Base-by-base conservation (phyloP, 345 rosid species). In the Moricandia moricandioides region DNA sequence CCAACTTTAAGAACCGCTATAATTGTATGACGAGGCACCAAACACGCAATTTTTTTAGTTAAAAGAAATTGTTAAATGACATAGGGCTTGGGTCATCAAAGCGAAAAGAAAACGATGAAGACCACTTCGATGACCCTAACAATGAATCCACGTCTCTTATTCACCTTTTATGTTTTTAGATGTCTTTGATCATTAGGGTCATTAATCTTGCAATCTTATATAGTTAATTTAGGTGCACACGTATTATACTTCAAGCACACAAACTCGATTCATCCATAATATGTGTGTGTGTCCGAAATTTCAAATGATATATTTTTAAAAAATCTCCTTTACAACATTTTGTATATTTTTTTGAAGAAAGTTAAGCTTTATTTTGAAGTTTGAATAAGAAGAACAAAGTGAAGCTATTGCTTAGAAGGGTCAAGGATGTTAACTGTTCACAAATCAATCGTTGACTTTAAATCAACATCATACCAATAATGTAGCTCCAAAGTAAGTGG, bases 381-480 rank as follows among this genome's bases (percentile, higher is more conserved):
- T 21, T 21, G 24, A 21, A 21, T 21, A 21, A 21, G 24, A 21
- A 21, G 24, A 21, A 21, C 24, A 21, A n/a, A 21, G 24, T 66
- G 43, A 67, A 8, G 24, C 26, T 10, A 51, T 69, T 52, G 8
- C 57, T 62, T 37, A 34, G 37, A 34, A n/a, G n/a, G n/a, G n/a
- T n/a, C n/a, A 61, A 49, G 8, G 17, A 61, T 60, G 79, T 52
- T 69, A 57, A 69, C 69, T 52, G 74, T 69, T 61, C 13, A 60
- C 55, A 69, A 62, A 62, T 31, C 49, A 69, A 62, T 69, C 56
- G 57, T 54, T 76, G 79, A 76, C 74, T 54, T 69, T 76, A 29
- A 62, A 69, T 43, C 31, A 26, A 57, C 34, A 33, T 59, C 24
- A 21, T 43, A 43, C 57, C 57, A 39, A 11, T 11, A 39, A 39